Evolutionary conservation across 2,329 filamentous ascomycete species (phyloP).

Genomic region (Graphiopsis chlorocephala): DNA sequence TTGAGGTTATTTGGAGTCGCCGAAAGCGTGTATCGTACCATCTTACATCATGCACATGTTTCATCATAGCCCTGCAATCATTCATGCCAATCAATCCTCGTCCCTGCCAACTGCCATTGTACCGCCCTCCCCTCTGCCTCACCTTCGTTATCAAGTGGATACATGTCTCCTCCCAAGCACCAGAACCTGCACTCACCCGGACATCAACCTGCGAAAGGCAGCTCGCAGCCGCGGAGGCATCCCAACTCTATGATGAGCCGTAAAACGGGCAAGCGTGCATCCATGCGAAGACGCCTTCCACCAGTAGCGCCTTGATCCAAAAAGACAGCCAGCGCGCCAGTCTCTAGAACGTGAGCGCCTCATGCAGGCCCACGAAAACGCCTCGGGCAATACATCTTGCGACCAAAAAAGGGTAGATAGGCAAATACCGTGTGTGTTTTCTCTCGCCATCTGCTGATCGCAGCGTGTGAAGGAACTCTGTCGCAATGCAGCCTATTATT

Average conservation of each 20-base stretch:
- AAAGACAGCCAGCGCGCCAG: background rate
- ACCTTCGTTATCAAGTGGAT: background rate
- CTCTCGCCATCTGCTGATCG: background rate
- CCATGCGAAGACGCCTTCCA: constrained; percentile 3
- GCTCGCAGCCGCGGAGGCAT: background rate
- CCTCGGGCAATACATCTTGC: background rate
- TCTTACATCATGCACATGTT: background rate
- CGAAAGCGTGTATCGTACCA: background rate
- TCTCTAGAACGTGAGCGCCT: background rate
- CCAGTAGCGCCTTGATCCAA: constrained; percentile 2
- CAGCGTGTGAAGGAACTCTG: background rate
- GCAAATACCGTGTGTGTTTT: background rate
- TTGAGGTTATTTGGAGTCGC: background rate
- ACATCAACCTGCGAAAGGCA: background rate
- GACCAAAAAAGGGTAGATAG: background rate
- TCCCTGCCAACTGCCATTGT: too few relatives aligned
- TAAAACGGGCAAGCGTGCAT: constrained; percentile 8
- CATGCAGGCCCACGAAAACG: background rate
- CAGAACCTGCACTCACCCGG: background rate
- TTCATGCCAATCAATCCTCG: background rate
- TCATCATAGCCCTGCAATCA: background rate
- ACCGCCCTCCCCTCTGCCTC: background rate
- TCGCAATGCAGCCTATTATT: background rate
- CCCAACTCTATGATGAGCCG: background rate
- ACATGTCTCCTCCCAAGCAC: background rate